A percentile compares a stretch with the other conserved stretches of the same genome.
Evolutionary conservation across 2,329 filamentous ascomycete genomes (phyloP).

Genomic region (Truncatella angustata): DNA sequence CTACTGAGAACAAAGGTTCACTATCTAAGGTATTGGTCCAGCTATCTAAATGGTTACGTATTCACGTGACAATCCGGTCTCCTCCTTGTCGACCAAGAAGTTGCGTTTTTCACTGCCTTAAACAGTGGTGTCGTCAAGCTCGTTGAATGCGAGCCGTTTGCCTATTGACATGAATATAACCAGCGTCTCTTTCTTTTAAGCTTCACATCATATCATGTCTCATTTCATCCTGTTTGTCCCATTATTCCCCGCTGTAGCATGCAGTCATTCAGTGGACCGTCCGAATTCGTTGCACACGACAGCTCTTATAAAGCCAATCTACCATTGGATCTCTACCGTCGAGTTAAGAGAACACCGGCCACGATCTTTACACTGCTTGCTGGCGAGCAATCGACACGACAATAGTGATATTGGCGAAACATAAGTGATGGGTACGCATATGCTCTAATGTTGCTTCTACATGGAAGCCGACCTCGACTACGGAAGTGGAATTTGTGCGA

Average conservation of each 20-base stretch:
- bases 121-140: not conserved
- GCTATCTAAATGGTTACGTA: slow-evolving; percentile 4
- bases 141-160: not conserved
- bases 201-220: not conserved
- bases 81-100: not conserved
- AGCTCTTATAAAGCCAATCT: too few relatives aligned
- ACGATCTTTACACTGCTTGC: not conserved
- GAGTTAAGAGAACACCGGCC: not conserved
- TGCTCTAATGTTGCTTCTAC: not conserved
- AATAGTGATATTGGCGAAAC: not conserved
- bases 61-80: not conserved
- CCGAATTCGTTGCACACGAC: not conserved
- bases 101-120: not conserved
- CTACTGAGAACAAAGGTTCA: not conserved
- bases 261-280: not conserved
- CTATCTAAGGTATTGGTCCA: slow-evolving; percentile 7
- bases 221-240: not conserved
- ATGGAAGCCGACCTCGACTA: not conserved
- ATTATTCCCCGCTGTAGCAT: not conserved
- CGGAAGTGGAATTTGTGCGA: not conserved
- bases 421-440: not conserved
- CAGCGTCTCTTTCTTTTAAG: not conserved
- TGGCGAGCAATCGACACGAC: not conserved
- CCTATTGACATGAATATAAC: not conserved
- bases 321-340: not conserved